Conservation (phyloP, 345 rosid genomes). For the Firmiana major region DNA sequence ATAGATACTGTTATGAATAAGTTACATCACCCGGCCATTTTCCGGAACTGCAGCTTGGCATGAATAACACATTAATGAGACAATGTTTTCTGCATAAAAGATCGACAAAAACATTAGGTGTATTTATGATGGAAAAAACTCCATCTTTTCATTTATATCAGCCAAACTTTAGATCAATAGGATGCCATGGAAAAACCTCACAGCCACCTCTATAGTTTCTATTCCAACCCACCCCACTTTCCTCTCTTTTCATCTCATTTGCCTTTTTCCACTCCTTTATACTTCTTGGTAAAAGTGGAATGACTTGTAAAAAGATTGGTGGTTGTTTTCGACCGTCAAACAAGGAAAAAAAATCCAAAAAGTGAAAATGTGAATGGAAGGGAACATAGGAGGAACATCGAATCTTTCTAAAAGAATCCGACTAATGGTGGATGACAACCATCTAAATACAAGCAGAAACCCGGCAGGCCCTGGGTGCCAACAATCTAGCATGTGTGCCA, state of each 20-base stretch:
- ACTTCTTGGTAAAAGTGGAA: background rate
- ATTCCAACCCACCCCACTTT: background rate
- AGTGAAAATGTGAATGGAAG: background rate
- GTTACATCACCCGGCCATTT: conserved; percentile 1
- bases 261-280: too few relatives aligned
- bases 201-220: background rate
- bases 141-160: background rate
- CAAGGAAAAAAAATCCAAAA: background rate
- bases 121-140: background rate
- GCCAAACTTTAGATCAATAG: background rate
- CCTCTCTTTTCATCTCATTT: too few relatives aligned
- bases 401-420: background rate
- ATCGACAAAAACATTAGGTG: background rate
- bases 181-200: background rate
- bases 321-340: background rate
- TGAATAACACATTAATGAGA: background rate
- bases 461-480: too few relatives aligned
- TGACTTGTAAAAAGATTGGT: background rate
- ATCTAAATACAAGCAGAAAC: background rate
- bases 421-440: background rate
- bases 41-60: background rate
- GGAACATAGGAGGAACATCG: background rate
- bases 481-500: background rate
- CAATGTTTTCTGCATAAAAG: conserved; percentile 20
- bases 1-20: background rate